Percentiles rank a stretch among this genome's conserved stretches.
Evolutionary conservation across 805 yeast genomes (phyloP).

Genomic region (Maudiozyma serrabonitensis): DNA sequence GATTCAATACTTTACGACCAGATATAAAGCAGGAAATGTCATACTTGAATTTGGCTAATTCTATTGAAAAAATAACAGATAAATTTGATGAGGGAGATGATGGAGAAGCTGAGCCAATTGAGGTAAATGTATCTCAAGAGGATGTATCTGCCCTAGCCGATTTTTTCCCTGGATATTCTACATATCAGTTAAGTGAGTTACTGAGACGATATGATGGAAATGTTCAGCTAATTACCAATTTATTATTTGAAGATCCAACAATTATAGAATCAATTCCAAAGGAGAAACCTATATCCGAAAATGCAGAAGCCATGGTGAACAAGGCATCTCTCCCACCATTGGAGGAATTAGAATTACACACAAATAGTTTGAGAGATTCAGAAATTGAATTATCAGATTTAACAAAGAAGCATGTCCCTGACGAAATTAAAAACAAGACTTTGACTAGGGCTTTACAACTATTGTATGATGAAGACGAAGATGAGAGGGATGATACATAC

Average conservation of each 20-base stretch:
- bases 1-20: slow-evolving; percentile 39
- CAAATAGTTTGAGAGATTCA: not conserved
- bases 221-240: slow-evolving; percentile 49
- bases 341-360: slow-evolving; percentile 4
- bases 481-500: slow-evolving; percentile 76
- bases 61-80: not conserved
- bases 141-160: slow-evolving; percentile 39
- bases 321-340: not conserved
- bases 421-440: slow-evolving; percentile 47
- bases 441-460: slow-evolving; percentile 50
- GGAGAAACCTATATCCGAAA: not conserved
- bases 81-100: not conserved
- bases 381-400: slow-evolving; percentile 4
- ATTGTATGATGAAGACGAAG: slow-evolving; percentile 69
- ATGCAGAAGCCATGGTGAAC: slow-evolving; percentile 1
- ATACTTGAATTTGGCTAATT: slow-evolving; percentile 29
- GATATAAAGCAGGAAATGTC: slow-evolving; percentile 43
- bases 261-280: slow-evolving; percentile 26
- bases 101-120: not conserved
- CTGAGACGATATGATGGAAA: slow-evolving; percentile 39
- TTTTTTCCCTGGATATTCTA: slow-evolving; percentile 56
- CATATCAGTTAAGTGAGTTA: slow-evolving; percentile 38
- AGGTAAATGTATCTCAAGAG: slow-evolving; percentile 14
- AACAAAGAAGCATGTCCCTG: slow-evolving; percentile 28
- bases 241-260: slow-evolving; percentile 54